Percentiles rank a stretch among this genome's conserved stretches.
phyloP scores from a whole-genome alignment of 1,139 yeast species.

The Yamadazyma aaseri region DNA sequence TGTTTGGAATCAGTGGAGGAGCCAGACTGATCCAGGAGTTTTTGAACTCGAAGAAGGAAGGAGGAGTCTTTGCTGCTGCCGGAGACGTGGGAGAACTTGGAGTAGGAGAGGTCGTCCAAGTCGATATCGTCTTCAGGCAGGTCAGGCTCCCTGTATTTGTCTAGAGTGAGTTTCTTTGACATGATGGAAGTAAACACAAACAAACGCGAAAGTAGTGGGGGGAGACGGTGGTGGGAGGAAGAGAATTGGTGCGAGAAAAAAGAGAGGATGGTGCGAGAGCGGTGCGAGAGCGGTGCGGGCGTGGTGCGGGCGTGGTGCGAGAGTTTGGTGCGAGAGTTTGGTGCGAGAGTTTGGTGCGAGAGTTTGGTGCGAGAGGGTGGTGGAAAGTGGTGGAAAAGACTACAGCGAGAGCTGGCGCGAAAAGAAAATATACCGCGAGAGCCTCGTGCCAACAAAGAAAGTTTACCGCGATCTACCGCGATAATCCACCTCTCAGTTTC shows the following conservation, averaged over 20 bases:
- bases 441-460: too few relatives aligned
- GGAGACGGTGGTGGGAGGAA: background rate
- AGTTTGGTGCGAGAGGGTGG: background rate
- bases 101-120: conserved; percentile 32
- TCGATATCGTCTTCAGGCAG: background rate
- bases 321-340: too few relatives aligned
- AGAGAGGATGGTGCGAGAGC: too few relatives aligned
- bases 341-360: background rate
- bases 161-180: conserved; percentile 9
- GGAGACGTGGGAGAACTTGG: conserved; percentile 36
- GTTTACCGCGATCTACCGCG: background rate
- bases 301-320: too few relatives aligned
- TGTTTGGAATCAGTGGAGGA: background rate
- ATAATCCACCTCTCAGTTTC: background rate
- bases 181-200: background rate
- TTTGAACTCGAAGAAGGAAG: conserved; percentile 25
- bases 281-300: too few relatives aligned
- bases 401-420: background rate
- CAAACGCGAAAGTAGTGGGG: background rate
- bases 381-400: background rate
- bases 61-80: conserved; percentile 24
- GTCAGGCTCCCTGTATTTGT: conserved; percentile 8
- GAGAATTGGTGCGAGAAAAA: too few relatives aligned
- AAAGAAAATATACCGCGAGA: too few relatives aligned
- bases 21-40: conserved; percentile 14